Conservation (phyloP, 768 basidiomycete species). For the Clathrus columnatus region DNA sequence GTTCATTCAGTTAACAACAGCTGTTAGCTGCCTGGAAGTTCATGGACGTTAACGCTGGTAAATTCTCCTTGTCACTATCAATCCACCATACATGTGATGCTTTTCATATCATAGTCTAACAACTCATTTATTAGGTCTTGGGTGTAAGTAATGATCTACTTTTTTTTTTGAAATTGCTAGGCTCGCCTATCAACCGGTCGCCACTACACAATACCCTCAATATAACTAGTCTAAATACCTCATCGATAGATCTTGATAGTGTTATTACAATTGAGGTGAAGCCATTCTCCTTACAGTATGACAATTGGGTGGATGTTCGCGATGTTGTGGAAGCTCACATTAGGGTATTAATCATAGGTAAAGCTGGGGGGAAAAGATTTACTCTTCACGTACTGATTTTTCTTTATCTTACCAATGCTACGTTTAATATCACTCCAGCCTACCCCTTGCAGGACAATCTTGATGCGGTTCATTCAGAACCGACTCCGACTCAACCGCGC, state of each 20-base stretch:
- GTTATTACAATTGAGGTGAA: background rate
- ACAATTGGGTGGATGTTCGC: slow-evolving; percentile 42
- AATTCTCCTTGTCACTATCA: slow-evolving; percentile 37
- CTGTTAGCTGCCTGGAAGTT: slow-evolving; percentile 45
- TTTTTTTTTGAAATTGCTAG: background rate
- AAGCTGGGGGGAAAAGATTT: slow-evolving; percentile 50
- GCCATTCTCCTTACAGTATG: slow-evolving; percentile 14
- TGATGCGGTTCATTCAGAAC: background rate
- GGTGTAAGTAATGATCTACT: slow-evolving; percentile 1
- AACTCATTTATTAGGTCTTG: background rate
- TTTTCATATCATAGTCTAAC: background rate
- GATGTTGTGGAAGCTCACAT: slow-evolving; percentile 49
- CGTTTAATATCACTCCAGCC: too few species aligned
- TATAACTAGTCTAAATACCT: slow-evolving; percentile 31
- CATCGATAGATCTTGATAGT: slow-evolving; percentile 11
- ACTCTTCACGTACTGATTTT: slow-evolving; percentile 28
- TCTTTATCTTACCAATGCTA: background rate
- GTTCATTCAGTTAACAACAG: slow-evolving; percentile 13
- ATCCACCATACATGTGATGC: slow-evolving; percentile 42
- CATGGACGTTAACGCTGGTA: slow-evolving; percentile 32
- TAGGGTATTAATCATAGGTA: slow-evolving; percentile 39
- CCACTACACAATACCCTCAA: slow-evolving; percentile 30
- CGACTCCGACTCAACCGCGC: too few species aligned
- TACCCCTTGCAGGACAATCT: slow-evolving; percentile 1
- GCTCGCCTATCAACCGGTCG: slow-evolving; percentile 13